Percentiles rank a stretch among this genome's conserved stretches.
Conservation (phyloP, 2,329 filamentous ascomycete species). For the Arthrobotrys conoides region DNA sequence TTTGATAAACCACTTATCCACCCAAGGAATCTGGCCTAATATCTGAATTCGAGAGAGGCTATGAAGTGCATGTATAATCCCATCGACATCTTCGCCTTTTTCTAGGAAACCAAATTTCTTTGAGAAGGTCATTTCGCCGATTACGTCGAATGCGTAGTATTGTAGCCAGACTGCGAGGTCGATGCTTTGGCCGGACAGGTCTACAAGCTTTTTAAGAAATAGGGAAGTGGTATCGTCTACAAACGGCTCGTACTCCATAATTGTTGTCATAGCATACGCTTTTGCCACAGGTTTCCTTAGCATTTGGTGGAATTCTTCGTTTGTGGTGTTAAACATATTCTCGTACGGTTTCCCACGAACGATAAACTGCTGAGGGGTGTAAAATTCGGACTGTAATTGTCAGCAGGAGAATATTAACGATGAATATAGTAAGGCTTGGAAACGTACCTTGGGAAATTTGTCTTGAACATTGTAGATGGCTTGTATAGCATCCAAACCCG, state of each 20-base stretch:
- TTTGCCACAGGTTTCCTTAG: conserved; percentile 82
- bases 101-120: conserved; percentile 66
- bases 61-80: conserved; percentile 64
- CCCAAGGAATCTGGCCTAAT: conserved; percentile 53
- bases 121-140: conserved; percentile 66
- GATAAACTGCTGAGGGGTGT: conserved; percentile 82
- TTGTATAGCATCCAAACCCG: conserved; percentile 80
- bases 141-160: conserved; percentile 66
- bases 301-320: conserved; percentile 81
- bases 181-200: conserved; percentile 65
- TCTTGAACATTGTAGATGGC: conserved; percentile 86
- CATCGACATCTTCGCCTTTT: conserved; percentile 65
- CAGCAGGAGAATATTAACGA: not conserved
- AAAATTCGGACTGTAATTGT: conserved; percentile 78
- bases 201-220: conserved; percentile 53
- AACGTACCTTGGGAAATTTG: conserved; percentile 79
- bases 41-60: conserved; percentile 56
- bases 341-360: conserved; percentile 77
- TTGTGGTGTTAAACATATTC: conserved; percentile 82
- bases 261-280: conserved; percentile 82
- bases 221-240: conserved; percentile 78
- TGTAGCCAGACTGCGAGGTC: conserved; percentile 63
- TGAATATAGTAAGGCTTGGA: not conserved
- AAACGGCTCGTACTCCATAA: conserved; percentile 84
- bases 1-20: conserved; percentile 48